Percentiles rank a stretch among this genome's conserved stretches.
phyloP scores from a whole-genome alignment of 1,139 yeast species.

The Suhomyces chickasaworum region DNA sequence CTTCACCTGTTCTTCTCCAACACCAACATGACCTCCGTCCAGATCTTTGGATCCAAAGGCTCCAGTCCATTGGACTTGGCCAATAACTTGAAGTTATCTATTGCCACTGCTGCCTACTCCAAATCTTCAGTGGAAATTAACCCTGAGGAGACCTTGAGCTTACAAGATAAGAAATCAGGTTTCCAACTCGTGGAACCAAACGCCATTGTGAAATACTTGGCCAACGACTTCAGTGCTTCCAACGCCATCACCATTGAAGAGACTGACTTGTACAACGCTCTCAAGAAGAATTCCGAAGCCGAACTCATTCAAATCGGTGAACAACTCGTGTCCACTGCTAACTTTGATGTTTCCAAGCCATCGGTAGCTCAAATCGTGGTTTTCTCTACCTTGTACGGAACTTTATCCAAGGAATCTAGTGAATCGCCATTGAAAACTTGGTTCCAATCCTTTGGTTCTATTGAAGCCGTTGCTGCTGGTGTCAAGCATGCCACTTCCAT shows the following conservation, averaged over 20 bases:
- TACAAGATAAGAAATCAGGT: slow-evolving; percentile 36
- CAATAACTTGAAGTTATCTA: slow-evolving; percentile 60
- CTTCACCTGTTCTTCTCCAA: not conserved
- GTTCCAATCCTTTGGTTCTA: slow-evolving; percentile 43
- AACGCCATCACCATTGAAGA: slow-evolving; percentile 33
- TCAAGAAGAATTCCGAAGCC: slow-evolving; percentile 11
- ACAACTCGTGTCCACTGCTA: slow-evolving; percentile 14
- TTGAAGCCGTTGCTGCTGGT: slow-evolving; percentile 41
- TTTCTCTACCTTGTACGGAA: slow-evolving; percentile 48
- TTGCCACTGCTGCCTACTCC: slow-evolving; percentile 49
- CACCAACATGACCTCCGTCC: slow-evolving; percentile 5
- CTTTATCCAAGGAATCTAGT: slow-evolving; percentile 17
- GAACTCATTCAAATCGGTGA: slow-evolving; percentile 5
- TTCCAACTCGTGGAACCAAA: slow-evolving; percentile 73
- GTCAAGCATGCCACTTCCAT: slow-evolving; percentile 39
- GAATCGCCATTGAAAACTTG: slow-evolving; percentile 27
- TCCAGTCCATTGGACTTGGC: slow-evolving; percentile 38
- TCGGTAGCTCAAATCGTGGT: slow-evolving; percentile 49
- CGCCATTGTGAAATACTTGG: slow-evolving; percentile 75
- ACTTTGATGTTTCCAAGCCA: slow-evolving; percentile 19
- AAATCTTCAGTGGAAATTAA: slow-evolving; percentile 29
- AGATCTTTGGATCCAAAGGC: slow-evolving; percentile 22
- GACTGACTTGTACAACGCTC: slow-evolving; percentile 22
- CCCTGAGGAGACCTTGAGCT: slow-evolving; percentile 39
- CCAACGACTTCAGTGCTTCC: slow-evolving; percentile 45